Evolutionary conservation across 148 eudicot genomes (phyloP), one percentile per base, ranked within the genome.

Genomic region (Nepenthes gracilis): DNA sequence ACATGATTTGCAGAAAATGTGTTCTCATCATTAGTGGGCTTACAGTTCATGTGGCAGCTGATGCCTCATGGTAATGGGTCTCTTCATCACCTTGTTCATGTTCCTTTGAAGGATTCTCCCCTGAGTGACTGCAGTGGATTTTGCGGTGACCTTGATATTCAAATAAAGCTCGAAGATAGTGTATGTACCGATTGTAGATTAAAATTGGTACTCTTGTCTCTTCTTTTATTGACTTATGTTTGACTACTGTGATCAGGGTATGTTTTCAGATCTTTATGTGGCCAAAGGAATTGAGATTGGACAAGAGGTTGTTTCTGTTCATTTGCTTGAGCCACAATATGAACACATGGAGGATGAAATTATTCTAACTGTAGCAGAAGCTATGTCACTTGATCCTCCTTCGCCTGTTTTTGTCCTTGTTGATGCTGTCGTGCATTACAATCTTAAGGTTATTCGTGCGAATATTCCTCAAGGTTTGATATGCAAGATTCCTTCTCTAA

Each of bases 11-110:
- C 89, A 90, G 97, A 85, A 38, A 90, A 90, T 75, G 89, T 84
- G 43, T 90, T 90, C 72, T 90, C 97, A 53, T 90, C 97, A 33
- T 77, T 90, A 69, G 95, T 81, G 78, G 97, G 97, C 68, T 72
- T 90, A 67, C 85, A 77, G 68, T 90, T 90, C 63, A 61, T 76
- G 76, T 90, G 97, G 97, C 65, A 83, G 64, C 78, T 90, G 71
- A 81, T 65, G 75, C 87, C 95, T 62, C 85, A 90, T 76, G 73
- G 68, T 71, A 72, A 72, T 63, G 79, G 65, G 59, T 69, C 76
- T 34, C 67, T 78, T 73, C 83, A 85, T 77, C 83, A 77, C 75
- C 87, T 90, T 62, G 82, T 69, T 47, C 97, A 90, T 71, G 92
- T 90, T 63, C 95, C 95, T 71, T 63, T 90, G 56, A 77, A 70